phyloP scores from a whole-genome alignment of 2,329 filamentous ascomycete genomes.

The Colletotrichum sp. region DNA sequence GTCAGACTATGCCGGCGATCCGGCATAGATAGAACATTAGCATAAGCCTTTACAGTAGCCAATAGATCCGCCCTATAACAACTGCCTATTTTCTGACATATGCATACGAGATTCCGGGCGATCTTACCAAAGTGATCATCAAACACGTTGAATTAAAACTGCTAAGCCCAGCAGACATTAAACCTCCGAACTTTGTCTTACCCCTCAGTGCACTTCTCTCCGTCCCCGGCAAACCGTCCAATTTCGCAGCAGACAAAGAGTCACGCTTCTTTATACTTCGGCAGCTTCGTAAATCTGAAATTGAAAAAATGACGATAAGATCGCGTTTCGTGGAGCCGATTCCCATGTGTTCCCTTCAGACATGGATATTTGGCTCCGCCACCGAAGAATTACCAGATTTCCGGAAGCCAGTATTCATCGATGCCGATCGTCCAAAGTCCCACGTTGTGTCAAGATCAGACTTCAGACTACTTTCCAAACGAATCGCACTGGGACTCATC shows the following conservation, averaged over 20 bases:
- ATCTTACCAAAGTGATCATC: not conserved
- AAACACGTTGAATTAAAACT: not conserved
- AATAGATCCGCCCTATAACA: not conserved
- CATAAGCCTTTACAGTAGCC: not conserved
- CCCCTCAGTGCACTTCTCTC: not conserved
- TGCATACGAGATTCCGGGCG: not conserved
- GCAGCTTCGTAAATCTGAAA: not conserved
- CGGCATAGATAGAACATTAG: not conserved
- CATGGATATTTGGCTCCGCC: not conserved
- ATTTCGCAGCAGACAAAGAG: not conserved
- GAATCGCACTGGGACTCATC: not conserved
- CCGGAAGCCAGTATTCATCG: not conserved
- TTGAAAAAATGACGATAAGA: not conserved
- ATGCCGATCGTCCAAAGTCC: not conserved
- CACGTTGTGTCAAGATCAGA: not conserved
- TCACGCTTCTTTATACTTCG: accelerated
- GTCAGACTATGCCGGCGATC: not conserved
- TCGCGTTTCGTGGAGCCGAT: not conserved
- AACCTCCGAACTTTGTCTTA: not conserved
- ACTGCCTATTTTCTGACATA: not conserved
- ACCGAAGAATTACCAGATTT: not conserved
- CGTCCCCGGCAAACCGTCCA: not conserved
- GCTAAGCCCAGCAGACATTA: not conserved
- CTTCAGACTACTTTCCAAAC: not conserved
- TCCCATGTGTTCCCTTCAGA: not conserved